These are phyloP conservation scores for Pythium utonaiense DNA, from an alignment of 352 stramenopile genomes.

Conservation along the genomic window DNA sequence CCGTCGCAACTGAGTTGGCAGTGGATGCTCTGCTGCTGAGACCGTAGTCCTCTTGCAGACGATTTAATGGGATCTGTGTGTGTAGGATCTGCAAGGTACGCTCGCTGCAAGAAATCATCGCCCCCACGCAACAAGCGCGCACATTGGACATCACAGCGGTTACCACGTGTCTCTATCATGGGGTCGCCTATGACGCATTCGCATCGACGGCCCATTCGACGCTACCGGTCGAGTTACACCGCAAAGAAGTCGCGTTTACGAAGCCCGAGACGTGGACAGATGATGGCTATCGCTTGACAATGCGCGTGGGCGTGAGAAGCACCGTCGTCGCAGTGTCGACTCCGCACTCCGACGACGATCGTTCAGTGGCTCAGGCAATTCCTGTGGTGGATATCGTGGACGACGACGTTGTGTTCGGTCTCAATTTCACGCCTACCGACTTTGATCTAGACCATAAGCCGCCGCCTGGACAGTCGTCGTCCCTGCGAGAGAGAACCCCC, in stretches of 20 bases:
- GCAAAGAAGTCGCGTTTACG: conserved; percentile 4
- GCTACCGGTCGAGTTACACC: conserved; percentile 1
- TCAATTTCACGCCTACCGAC: conserved; percentile 2
- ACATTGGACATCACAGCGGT: conserved; percentile 4
- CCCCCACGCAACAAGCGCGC: conserved; percentile 7
- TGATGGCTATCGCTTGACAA: conserved; percentile 7
- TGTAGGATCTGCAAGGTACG: conserved; percentile 4
- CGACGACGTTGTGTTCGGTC: conserved; percentile 10
- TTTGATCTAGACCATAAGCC: background rate
- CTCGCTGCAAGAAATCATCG: conserved; percentile 8
- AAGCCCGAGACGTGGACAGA: conserved; percentile 7
- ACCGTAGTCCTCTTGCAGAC: too few relatives aligned
- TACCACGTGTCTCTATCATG: conserved; percentile 9
- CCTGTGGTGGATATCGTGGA: conserved; percentile 3
- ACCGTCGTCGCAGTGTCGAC: background rate
- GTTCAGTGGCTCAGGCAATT: background rate
- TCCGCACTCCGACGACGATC: background rate
- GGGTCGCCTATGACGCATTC: background rate
- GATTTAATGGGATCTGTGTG: background rate
- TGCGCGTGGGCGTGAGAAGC: background rate
- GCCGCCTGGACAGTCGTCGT: too few relatives aligned
- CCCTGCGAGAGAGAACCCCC: background rate
- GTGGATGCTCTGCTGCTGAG: too few relatives aligned
- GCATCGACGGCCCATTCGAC: background rate
- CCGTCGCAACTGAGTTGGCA: too few relatives aligned